Percentiles rank a stretch among this genome's conserved stretches.
phyloP scores from a whole-genome alignment of 139 green algal genomes.

The Picochlorum sp. region DNA sequence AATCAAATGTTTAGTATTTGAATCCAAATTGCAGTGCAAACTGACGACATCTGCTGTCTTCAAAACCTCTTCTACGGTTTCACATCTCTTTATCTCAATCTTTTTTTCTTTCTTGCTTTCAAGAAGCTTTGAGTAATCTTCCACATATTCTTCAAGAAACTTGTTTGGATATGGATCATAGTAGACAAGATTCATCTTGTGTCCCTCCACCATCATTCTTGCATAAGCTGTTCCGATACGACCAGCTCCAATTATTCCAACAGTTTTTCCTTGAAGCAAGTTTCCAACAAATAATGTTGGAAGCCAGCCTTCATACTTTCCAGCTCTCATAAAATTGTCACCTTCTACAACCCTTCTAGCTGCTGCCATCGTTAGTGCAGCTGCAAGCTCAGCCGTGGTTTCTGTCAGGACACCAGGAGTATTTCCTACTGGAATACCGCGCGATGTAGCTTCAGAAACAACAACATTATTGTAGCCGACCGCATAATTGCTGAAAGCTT shows the following conservation, averaged over 20 bases:
- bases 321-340: slow-evolving; percentile 92
- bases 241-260: slow-evolving; percentile 92
- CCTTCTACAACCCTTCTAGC: slow-evolving; percentile 85
- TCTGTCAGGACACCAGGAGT: slow-evolving; percentile 92
- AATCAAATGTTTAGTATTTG: slow-evolving; percentile 85
- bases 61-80: slow-evolving; percentile 89
- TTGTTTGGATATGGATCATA: slow-evolving; percentile 90
- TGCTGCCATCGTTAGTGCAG: slow-evolving; percentile 83
- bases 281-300: slow-evolving; percentile 87
- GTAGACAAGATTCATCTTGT: slow-evolving; percentile 99
- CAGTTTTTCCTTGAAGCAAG: slow-evolving; percentile 75
- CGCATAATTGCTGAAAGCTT: slow-evolving; percentile 92
- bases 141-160: slow-evolving; percentile 55
- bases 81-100: slow-evolving; percentile 53
- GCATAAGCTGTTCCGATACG: slow-evolving; percentile 91
- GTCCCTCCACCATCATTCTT: slow-evolving; percentile 96
- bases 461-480: slow-evolving; percentile 99
- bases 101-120: slow-evolving; percentile 53
- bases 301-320: slow-evolving; percentile 93
- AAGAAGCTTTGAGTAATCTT: slow-evolving; percentile 75
- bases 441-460: slow-evolving; percentile 70
- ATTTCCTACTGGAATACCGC: slow-evolving; percentile 93
- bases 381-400: slow-evolving; percentile 94
- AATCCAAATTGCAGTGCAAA: slow-evolving; percentile 91
- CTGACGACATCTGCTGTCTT: slow-evolving; percentile 70